Evolutionary conservation across 108 stramenopile genomes (phyloP).

Genomic region (Mayamaea pseudoterrestris): DNA sequence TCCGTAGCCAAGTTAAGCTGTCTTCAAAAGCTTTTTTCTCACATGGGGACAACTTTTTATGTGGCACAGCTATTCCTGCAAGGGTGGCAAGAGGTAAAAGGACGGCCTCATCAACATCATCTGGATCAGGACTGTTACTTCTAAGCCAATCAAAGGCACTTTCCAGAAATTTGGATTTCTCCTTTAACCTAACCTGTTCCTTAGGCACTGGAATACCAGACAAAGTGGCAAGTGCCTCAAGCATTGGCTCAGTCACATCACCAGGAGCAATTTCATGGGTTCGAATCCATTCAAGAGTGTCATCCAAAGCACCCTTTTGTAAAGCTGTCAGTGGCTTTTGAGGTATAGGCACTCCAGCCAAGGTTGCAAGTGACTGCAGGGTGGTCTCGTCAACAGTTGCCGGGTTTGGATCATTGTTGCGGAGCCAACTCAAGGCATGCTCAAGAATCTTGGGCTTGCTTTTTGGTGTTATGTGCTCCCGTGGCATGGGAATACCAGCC

Average conservation of each 20-base stretch:
- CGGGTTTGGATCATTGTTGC: conserved; percentile 7
- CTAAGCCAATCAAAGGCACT: conserved; percentile 20
- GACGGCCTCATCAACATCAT: conserved; percentile 11
- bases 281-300: conserved; percentile 15
- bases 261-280: neutral
- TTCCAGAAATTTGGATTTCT: neutral
- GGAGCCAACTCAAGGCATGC: conserved; percentile 14
- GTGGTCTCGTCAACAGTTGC: conserved; percentile 15
- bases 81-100: conserved; percentile 1
- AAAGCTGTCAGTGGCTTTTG: too few relatives aligned
- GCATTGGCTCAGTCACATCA: conserved; percentile 5
- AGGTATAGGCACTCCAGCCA: conserved; percentile 4
- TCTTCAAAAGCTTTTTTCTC: conserved; percentile 6
- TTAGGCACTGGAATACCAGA: conserved; percentile 6
- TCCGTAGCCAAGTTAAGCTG: conserved; percentile 3
- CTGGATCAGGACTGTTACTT: conserved; percentile 7
- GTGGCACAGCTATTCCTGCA: conserved; percentile 2
- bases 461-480: conserved; percentile 3
- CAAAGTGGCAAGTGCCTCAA: conserved; percentile 3
- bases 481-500: conserved; percentile 7
- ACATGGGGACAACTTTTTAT: neutral
- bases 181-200: neutral
- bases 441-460: conserved; percentile 7
- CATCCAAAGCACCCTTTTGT: conserved; percentile 10
- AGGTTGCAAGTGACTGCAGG: conserved; percentile 1